Evolutionary conservation across 352 stramenopile genomes (phyloP).

Genomic region (Globisporangium polare): DNA sequence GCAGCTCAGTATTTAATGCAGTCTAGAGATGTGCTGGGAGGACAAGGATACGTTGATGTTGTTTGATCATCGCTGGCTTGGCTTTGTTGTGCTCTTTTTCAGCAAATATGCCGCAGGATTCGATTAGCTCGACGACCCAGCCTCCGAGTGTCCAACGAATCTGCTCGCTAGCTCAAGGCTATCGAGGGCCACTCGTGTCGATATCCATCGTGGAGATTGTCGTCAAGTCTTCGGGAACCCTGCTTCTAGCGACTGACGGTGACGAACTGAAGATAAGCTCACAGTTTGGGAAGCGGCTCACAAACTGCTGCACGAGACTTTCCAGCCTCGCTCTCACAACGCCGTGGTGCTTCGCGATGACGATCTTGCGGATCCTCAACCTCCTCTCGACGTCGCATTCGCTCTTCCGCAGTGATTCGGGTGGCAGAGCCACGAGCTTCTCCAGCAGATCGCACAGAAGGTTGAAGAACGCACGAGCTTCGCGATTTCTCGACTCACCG

Average conservation of each 20-base stretch:
- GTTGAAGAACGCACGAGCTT: neutral
- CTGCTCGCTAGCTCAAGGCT: neutral
- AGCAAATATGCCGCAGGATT: neutral
- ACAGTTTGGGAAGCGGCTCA: neutral
- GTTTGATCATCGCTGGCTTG: neutral
- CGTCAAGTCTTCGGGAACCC: neutral
- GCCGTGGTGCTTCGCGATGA: neutral
- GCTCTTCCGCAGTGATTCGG: neutral
- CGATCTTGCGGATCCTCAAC: neutral
- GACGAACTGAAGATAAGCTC: neutral
- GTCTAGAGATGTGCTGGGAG: neutral
- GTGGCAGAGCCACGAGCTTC: neutral
- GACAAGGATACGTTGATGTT: neutral
- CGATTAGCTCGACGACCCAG: neutral
- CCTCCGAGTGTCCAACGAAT: neutral
- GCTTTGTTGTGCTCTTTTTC: neutral
- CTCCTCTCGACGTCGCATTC: neutral
- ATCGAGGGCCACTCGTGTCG: neutral
- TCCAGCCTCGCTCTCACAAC: neutral
- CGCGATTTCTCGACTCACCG: neutral
- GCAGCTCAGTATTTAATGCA: slow-evolving; percentile 1
- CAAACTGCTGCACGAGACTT: neutral
- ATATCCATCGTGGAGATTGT: neutral
- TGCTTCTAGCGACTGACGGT: neutral
- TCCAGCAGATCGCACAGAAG: neutral